Conservation (phyloP, 306 rosid genomes). For the Ormosia emarginata region DNA sequence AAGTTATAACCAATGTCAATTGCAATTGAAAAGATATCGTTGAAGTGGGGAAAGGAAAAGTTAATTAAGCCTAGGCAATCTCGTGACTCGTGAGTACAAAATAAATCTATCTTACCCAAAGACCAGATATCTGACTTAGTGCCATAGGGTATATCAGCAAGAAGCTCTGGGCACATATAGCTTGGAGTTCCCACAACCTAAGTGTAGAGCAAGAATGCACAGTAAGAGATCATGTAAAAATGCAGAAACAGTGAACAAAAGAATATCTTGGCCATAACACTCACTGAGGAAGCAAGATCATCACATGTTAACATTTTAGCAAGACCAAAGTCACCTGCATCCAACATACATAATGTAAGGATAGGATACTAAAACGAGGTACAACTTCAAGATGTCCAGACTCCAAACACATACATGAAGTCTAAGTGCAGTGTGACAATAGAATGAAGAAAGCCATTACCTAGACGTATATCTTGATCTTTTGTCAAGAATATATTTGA, state of each 20-base stretch:
- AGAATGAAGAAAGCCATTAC: conserved; percentile 37
- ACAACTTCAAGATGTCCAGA: background rate
- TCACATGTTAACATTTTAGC: conserved; percentile 92
- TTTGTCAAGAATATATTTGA: conserved; percentile 95
- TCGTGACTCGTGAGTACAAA: background rate
- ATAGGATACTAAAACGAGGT: background rate
- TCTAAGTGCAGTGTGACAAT: background rate
- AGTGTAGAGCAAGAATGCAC: background rate
- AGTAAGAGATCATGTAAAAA: background rate
- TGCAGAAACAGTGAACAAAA: background rate
- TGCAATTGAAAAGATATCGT: background rate
- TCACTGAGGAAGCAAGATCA: conserved; percentile 93
- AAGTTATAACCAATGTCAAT: background rate
- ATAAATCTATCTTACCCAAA: conserved; percentile 51
- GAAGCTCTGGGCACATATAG: conserved; percentile 98
- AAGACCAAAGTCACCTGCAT: conserved; percentile 92
- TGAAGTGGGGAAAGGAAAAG: background rate
- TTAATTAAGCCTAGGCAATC: background rate
- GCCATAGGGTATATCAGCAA: conserved; percentile 98
- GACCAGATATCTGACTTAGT: conserved; percentile 99
- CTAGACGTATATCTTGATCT: conserved; percentile 92
- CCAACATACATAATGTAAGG: conserved; percentile 20
- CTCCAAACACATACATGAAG: background rate
- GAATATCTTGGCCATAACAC: conserved; percentile 17
- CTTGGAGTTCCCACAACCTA: conserved; percentile 99